Evolutionary conservation across 1,284 basidiomycete species (phyloP).

Genomic region (Cryptococcus maquisensis): DNA sequence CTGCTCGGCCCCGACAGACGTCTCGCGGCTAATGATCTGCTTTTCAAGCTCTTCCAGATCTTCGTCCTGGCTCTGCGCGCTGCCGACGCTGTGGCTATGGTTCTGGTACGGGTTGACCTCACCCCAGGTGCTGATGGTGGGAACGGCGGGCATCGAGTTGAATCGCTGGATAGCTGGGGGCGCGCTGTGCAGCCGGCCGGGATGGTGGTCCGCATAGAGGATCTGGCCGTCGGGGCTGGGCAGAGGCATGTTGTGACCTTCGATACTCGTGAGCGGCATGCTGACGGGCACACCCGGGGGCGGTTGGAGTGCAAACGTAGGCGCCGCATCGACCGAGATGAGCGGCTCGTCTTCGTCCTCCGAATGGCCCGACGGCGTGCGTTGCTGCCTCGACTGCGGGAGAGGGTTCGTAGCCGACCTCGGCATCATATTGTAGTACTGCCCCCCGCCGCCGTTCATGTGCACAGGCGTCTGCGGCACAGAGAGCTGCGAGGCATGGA

Average conservation of each 20-base stretch:
- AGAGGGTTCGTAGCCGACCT: background rate
- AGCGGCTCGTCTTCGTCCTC: constrained; percentile 29
- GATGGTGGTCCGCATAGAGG: constrained; percentile 3
- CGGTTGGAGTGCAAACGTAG: constrained; percentile 25
- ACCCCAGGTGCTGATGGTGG: constrained; percentile 26
- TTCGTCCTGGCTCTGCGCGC: constrained; percentile 16
- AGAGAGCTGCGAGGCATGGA: constrained; percentile 16
- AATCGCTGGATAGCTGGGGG: constrained; percentile 40
- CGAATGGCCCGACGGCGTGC: constrained; percentile 1
- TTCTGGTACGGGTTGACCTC: constrained; percentile 14
- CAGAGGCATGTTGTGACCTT: constrained; percentile 6
- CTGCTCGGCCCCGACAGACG: constrained; percentile 16
- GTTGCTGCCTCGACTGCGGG: background rate
- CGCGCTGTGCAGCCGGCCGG: constrained; percentile 30
- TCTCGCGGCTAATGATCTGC: constrained; percentile 23
- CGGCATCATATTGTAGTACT: background rate
- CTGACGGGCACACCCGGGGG: constrained; percentile 6
- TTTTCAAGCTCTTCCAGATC: constrained; percentile 27
- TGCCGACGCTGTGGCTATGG: constrained; percentile 6
- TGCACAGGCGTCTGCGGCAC: constrained; percentile 10
- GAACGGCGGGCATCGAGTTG: constrained; percentile 37
- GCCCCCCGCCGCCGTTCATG: constrained; percentile 5
- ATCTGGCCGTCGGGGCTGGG: constrained; percentile 12
- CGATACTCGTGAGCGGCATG: constrained; percentile 22
- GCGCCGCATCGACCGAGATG: constrained; percentile 13